These are phyloP conservation scores for Blastomyces percursus DNA, from an alignment of 2,329 filamentous ascomycete genomes.

Conservation along the genomic window DNA sequence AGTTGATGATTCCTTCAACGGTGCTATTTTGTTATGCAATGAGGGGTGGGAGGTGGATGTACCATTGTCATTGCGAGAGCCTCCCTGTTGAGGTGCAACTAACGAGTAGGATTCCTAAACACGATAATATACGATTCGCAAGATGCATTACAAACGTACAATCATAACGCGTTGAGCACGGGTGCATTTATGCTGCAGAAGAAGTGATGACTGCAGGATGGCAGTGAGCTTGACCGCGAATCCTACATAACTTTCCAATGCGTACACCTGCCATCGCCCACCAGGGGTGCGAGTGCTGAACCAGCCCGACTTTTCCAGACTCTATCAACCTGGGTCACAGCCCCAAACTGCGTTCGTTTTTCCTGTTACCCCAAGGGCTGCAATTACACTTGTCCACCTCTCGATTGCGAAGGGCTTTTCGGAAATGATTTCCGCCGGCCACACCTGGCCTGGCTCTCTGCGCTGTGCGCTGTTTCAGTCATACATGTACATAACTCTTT, in stretches of 20 bases:
- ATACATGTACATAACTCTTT: neutral
- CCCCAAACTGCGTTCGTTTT: neutral
- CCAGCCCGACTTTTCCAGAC: neutral
- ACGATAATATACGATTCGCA: neutral
- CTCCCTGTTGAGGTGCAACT: neutral
- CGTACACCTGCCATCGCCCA: neutral
- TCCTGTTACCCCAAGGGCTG: neutral
- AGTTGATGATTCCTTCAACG: constrained; percentile 17
- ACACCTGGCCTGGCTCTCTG: neutral
- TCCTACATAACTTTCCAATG: neutral
- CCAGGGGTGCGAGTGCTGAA: neutral
- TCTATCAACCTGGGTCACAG: neutral
- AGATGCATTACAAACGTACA: neutral
- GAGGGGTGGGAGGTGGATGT: neutral
- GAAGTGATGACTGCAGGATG: neutral
- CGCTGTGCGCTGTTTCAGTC: neutral
- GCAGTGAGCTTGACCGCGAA: neutral
- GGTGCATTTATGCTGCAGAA: neutral
- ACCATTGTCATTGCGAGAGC: constrained; percentile 18
- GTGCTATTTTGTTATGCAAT: constrained; percentile 16
- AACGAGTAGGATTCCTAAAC: neutral
- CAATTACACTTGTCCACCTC: neutral
- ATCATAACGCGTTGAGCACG: neutral
- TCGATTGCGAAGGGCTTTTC: neutral
- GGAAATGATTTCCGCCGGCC: neutral